A percentile compares a stretch with the other conserved stretches of the same genome.
phyloP scores from a whole-genome alignment of 225 moss, liverwort and hornwort species.

The Asterella californica region DNA sequence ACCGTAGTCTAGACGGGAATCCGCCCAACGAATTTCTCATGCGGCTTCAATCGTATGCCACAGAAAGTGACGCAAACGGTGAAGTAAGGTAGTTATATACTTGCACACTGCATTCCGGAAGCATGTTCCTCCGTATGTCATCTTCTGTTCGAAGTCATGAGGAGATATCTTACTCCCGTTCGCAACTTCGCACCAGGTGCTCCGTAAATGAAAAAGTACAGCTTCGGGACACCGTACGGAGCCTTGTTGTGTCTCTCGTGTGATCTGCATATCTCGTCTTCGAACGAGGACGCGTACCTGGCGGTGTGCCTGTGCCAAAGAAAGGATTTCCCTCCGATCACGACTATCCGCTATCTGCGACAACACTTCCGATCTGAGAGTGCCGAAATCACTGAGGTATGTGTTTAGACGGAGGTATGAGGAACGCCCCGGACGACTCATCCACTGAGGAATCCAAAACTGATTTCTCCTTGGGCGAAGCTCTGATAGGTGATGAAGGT shows the following conservation, averaged over 20 bases:
- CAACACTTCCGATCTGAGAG: neutral
- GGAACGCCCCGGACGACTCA: neutral
- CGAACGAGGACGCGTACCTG: neutral
- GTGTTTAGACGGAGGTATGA: neutral
- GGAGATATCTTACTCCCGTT: neutral
- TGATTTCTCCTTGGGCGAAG: neutral
- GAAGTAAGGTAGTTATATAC: neutral
- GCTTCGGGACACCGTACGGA: neutral
- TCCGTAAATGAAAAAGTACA: neutral
- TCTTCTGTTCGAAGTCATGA: neutral
- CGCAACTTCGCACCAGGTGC: neutral
- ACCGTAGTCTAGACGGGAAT: too few relatives aligned
- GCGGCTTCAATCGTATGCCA: neutral
- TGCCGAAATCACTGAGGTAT: neutral
- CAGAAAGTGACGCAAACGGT: neutral
- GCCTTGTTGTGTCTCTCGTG: neutral
- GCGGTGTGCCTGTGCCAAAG: neutral
- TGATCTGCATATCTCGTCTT: neutral
- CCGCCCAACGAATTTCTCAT: too few relatives aligned
- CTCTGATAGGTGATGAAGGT: constrained; percentile 16
- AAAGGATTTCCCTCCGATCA: neutral
- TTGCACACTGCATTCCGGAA: neutral
- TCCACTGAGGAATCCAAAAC: neutral
- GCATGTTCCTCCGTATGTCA: neutral
- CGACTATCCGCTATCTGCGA: neutral